Conservation (phyloP, 1,139 yeast species). For the Yamadazyma atlantica region DNA sequence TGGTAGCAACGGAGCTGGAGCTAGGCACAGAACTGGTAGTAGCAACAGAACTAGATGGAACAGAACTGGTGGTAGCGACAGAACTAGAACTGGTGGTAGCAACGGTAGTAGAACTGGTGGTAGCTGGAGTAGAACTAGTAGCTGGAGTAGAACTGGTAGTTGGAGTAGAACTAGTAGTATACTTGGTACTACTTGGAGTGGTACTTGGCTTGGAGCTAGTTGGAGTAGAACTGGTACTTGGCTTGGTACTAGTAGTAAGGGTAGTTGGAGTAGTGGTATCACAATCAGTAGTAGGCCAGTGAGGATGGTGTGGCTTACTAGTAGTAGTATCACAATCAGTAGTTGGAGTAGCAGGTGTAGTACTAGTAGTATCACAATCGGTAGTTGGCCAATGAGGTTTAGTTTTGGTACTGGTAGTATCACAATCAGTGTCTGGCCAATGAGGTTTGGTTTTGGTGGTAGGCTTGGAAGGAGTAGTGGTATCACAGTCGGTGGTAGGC, state of each 20-base stretch:
- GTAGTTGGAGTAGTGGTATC: constrained; percentile 21
- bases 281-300: constrained; percentile 10
- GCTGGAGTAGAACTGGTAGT: constrained; percentile 1
- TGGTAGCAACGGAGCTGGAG: not conserved
- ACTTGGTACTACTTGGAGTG: not conserved
- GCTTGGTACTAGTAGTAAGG: not conserved
- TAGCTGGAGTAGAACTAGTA: not conserved
- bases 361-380: constrained; percentile 9
- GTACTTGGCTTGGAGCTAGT: not conserved
- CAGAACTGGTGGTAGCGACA: not conserved
- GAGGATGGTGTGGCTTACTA: constrained; percentile 4
- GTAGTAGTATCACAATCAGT: constrained; percentile 21
- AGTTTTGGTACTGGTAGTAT: constrained; percentile 21
- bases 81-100: constrained; percentile 3
- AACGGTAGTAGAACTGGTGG: not conserved
- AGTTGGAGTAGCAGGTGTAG: constrained; percentile 2
- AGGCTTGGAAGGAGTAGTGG: constrained; percentile 7
- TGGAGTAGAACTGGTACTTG: not conserved
- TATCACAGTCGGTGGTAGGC: constrained; percentile 6
- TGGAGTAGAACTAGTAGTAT: constrained; percentile 4
- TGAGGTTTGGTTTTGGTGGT: constrained; percentile 9
- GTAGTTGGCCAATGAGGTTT: constrained; percentile 5
- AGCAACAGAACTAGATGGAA: not conserved
- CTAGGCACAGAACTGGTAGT: not conserved
- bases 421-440: constrained; percentile 12